phyloP scores from a whole-genome alignment of 345 rosid species.

The Moringa oleifera region DNA sequence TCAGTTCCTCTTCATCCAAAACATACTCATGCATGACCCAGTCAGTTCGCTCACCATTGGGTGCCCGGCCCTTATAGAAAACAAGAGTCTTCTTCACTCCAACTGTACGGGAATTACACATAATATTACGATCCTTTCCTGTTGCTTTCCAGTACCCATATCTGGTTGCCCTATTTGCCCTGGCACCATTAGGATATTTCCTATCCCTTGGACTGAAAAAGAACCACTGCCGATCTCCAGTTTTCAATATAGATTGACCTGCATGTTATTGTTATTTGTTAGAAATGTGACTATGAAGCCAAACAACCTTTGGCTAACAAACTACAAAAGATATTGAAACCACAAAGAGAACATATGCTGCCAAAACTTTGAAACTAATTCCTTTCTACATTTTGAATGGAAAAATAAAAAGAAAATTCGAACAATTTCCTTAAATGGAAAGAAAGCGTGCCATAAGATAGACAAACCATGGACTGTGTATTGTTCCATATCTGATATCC shows the following conservation, averaged over 20 bases:
- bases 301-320: background rate
- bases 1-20: slow-evolving; percentile 68
- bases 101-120: slow-evolving; percentile 47
- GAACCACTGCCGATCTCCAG: slow-evolving; percentile 92
- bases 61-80: slow-evolving; percentile 80
- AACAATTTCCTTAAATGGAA: background rate
- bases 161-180: slow-evolving; percentile 74
- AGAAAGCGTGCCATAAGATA: background rate
- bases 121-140: slow-evolving; percentile 64
- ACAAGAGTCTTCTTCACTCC: slow-evolving; percentile 88
- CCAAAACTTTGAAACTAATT: background rate
- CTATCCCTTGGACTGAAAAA: slow-evolving; percentile 79
- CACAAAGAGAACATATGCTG: background rate
- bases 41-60: slow-evolving; percentile 71
- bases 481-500: too few relatives aligned
- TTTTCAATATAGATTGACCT: slow-evolving; percentile 61
- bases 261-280: slow-evolving; percentile 13
- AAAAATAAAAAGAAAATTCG: background rate
- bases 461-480: too few relatives aligned
- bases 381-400: background rate
- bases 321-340: background rate
- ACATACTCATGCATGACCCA: slow-evolving; percentile 99
- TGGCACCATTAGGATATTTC: slow-evolving; percentile 87
- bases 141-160: slow-evolving; percentile 91
- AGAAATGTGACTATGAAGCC: slow-evolving; percentile 8